A percentile compares a stretch with the other conserved stretches of the same genome.
Conservation (phyloP, 2,329 filamentous ascomycete genomes). For the Ciborinia camelliae region DNA sequence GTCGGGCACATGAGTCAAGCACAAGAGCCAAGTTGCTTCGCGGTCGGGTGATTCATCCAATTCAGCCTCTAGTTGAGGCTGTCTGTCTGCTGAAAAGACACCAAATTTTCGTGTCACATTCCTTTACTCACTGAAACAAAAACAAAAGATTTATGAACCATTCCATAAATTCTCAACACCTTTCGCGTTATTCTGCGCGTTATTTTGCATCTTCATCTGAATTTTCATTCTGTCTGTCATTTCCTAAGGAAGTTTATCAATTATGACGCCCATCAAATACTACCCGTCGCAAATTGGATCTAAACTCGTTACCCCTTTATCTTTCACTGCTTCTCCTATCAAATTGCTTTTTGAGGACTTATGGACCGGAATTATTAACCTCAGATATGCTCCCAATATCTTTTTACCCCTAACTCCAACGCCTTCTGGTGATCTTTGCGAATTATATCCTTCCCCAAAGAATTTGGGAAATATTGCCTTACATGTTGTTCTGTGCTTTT, state of each 20-base stretch:
- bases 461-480: slow-evolving; percentile 57
- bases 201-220: neutral
- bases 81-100: slow-evolving; percentile 1
- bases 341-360: slow-evolving; percentile 18
- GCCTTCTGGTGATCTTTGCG: slow-evolving; percentile 43
- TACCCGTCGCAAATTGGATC: slow-evolving; percentile 52
- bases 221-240: neutral
- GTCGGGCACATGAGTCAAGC: too few relatives aligned
- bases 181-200: neutral
- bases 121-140: slow-evolving; percentile 9
- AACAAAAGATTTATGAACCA: neutral
- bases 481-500: slow-evolving; percentile 55
- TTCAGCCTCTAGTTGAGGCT: slow-evolving; percentile 1
- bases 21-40: neutral
- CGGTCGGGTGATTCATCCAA: slow-evolving; percentile 4
- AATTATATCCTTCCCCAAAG: slow-evolving; percentile 55
- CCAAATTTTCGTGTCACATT: slow-evolving; percentile 15
- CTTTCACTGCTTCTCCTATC: slow-evolving; percentile 23
- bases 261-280: slow-evolving; percentile 46
- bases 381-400: slow-evolving; percentile 40
- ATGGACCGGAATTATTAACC: neutral
- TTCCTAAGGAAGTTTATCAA: neutral
- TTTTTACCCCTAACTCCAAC: neutral
- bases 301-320: slow-evolving; percentile 39
- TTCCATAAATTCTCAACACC: neutral